Evolutionary conservation across 495 filamentous ascomycete species (phyloP).

Genomic region (Apiosordaria backusii): DNA sequence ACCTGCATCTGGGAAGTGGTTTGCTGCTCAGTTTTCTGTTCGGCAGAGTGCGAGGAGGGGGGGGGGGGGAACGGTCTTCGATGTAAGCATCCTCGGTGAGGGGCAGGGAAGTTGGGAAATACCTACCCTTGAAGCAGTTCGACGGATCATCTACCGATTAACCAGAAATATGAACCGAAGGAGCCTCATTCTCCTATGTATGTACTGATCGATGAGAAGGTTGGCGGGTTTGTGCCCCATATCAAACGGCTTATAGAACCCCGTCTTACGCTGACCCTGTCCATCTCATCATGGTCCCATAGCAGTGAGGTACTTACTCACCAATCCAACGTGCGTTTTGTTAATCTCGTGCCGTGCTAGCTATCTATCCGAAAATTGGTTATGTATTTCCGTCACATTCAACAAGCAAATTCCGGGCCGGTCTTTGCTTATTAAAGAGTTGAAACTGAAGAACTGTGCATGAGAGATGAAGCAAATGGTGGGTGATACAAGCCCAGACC

Average conservation of each 20-base stretch:
- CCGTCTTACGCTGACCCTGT: neutral
- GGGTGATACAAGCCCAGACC: neutral
- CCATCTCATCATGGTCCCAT: neutral
- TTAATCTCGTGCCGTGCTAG: conserved; percentile 1
- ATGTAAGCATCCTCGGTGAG: neutral
- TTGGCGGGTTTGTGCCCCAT: neutral
- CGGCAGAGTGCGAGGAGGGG: too few relatives aligned
- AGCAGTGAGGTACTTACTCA: neutral
- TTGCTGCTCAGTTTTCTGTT: neutral
- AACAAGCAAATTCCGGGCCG: neutral
- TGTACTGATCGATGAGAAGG: neutral
- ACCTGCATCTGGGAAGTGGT: neutral
- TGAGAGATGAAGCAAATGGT: neutral
- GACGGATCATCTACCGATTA: neutral
- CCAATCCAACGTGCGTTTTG: neutral
- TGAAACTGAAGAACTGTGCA: neutral
- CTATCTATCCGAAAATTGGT: neutral
- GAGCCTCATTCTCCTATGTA: neutral
- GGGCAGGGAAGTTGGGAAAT: neutral
- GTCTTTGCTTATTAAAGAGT: neutral
- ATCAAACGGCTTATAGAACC: conserved; percentile 4
- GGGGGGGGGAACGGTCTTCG: too few relatives aligned
- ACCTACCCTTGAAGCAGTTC: neutral
- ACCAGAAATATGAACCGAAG: neutral
- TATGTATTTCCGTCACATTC: neutral